Percentiles rank a stretch among this genome's conserved stretches.
phyloP scores from a whole-genome alignment of 768 basidiomycete genomes.

The Agrocybe praecox region DNA sequence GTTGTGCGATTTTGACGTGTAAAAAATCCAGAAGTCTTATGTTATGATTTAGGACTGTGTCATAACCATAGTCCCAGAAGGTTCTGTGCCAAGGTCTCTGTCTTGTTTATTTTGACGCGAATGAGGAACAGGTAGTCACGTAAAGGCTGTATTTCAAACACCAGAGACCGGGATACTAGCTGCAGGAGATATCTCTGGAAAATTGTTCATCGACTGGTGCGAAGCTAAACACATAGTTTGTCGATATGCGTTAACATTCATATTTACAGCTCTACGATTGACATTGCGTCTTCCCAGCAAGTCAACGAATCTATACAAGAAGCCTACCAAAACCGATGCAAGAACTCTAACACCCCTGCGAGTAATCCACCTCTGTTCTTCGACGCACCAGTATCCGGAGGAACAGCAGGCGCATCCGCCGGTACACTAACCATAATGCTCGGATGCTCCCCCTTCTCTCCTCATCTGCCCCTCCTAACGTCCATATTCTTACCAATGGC shows the following conservation, averaged over 20 bases:
- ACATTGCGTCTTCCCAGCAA: constrained; percentile 35
- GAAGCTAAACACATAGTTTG: neutral
- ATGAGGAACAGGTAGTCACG: constrained; percentile 33
- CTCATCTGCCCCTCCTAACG: constrained; percentile 32
- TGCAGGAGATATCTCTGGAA: constrained; percentile 32
- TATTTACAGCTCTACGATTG: constrained; percentile 43
- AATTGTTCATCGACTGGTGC: constrained; percentile 45
- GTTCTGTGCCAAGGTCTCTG: no score
- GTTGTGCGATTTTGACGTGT: no score
- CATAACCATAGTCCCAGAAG: constrained; percentile 45
- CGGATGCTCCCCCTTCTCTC: constrained; percentile 33
- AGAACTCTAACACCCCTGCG: constrained; percentile 11
- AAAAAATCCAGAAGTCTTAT: no score
- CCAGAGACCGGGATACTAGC: constrained; percentile 36
- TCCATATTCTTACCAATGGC: constrained; percentile 37
- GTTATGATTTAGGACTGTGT: constrained; percentile 32
- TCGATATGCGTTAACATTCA: neutral
- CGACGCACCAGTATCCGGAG: constrained; percentile 46
- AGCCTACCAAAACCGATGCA: constrained; percentile 11
- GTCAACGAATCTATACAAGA: constrained; percentile 30
- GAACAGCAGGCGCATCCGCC: constrained; percentile 39
- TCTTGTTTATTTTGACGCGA: neutral
- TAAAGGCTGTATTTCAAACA: constrained; percentile 37
- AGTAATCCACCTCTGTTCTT: constrained; percentile 29
- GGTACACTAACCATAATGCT: constrained; percentile 44